Percentiles rank a stretch among this genome's conserved stretches.
Evolutionary conservation across 225 moss, liverwort and hornwort genomes (phyloP).

Genomic region (Marchantia paleacea): DNA sequence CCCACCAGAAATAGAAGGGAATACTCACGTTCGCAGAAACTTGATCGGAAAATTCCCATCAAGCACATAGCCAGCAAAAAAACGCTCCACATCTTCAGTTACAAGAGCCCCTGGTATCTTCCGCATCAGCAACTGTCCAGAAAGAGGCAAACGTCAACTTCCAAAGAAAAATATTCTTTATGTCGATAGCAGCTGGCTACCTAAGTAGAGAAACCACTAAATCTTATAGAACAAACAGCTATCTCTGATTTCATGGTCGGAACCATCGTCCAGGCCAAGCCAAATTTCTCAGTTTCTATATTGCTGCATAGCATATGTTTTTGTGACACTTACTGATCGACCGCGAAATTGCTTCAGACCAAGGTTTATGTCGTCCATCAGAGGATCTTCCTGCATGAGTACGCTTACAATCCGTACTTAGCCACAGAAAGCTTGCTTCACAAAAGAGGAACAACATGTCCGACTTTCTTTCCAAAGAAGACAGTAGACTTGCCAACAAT

Average conservation of each 20-base stretch:
- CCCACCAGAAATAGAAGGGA: not conserved
- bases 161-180: not conserved
- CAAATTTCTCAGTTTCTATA: not conserved
- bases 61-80: conserved; percentile 73
- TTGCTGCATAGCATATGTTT: not conserved
- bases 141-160: not conserved
- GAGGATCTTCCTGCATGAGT: conserved; percentile 31
- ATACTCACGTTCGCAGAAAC: conserved; percentile 54
- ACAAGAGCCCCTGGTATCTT: conserved; percentile 48
- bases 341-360: conserved; percentile 55
- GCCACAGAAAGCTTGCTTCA: too few species aligned
- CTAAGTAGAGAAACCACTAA: not conserved
- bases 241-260: not conserved
- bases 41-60: conserved; percentile 43
- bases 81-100: conserved; percentile 68
- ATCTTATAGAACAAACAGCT: not conserved
- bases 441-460: too few species aligned
- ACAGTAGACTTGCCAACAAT: too few species aligned
- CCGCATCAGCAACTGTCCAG: conserved; percentile 62
- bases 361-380: conserved; percentile 57
- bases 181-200: not conserved
- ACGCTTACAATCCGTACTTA: not conserved
- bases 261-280: not conserved
- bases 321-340: conserved; percentile 58
- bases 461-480: too few species aligned